Conservation (phyloP, 2,329 filamentous ascomycete genomes). For the Didymella lethalis region DNA sequence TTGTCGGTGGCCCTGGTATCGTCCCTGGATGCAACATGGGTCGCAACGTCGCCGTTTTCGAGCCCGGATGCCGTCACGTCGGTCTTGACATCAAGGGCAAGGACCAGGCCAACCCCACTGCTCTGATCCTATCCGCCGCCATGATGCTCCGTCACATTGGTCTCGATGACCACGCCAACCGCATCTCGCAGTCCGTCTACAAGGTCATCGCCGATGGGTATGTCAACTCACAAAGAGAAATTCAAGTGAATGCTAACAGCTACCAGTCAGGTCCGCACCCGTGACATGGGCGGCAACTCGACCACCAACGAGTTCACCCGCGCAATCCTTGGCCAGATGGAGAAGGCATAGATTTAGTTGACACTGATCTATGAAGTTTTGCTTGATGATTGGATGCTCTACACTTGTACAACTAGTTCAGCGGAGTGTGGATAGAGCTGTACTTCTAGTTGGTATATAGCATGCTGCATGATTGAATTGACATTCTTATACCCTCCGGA, state of each 20-base stretch:
- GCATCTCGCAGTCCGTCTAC: constrained; percentile 89
- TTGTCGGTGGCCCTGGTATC: constrained; percentile 95
- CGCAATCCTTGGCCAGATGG: constrained; percentile 95
- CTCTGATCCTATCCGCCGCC: constrained; percentile 90
- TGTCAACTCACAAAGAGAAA: constrained; percentile 44
- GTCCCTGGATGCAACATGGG: constrained; percentile 99
- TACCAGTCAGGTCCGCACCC: constrained; percentile 80
- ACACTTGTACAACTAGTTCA: constrained; percentile 45
- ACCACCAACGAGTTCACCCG: constrained; percentile 95
- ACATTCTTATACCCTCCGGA: constrained; percentile 39
- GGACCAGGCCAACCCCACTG: constrained; percentile 98
- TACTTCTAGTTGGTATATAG: constrained; percentile 54
- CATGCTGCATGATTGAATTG: constrained; percentile 49
- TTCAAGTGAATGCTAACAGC: constrained; percentile 39
- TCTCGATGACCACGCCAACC: constrained; percentile 97
- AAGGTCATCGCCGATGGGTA: constrained; percentile 89
- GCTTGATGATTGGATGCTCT: constrained; percentile 36
- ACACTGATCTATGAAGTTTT: constrained; percentile 30
- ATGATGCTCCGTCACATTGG: constrained; percentile 98
- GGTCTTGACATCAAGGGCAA: constrained; percentile 99
- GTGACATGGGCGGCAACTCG: constrained; percentile 91
- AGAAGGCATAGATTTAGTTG: constrained; percentile 56
- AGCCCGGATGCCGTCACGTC: constrained; percentile 98
- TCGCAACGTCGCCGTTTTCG: constrained; percentile 96
- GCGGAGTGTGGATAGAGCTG: constrained; percentile 49